Conservation (phyloP, 768 basidiomycete genomes). For the Lactarius indigo region DNA sequence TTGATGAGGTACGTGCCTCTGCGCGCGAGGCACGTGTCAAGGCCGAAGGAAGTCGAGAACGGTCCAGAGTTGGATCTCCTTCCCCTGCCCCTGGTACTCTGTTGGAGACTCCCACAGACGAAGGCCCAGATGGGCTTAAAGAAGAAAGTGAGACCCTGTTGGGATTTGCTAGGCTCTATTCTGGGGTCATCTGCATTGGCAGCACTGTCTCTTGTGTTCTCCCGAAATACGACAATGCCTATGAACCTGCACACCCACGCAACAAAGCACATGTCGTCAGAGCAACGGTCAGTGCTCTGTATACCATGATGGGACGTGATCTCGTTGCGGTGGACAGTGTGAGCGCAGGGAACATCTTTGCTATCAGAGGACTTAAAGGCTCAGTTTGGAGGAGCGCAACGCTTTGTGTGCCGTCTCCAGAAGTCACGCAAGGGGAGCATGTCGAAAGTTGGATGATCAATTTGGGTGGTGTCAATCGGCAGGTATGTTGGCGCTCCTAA, state of each 20-base stretch:
- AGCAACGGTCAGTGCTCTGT: conserved; percentile 70
- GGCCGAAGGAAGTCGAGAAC: conserved; percentile 17
- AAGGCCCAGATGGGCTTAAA: conserved; percentile 25
- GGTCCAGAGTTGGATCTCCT: conserved; percentile 11
- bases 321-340: conserved; percentile 81
- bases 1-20: conserved; percentile 75
- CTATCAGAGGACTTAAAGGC: conserved; percentile 84
- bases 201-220: conserved; percentile 67
- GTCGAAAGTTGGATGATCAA: conserved; percentile 65
- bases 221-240: conserved; percentile 75
- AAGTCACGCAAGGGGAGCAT: conserved; percentile 38
- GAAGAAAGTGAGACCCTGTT: conserved; percentile 64
- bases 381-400: conserved; percentile 91
- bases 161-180: conserved; percentile 93
- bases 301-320: conserved; percentile 98
- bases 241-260: conserved; percentile 59
- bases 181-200: conserved; percentile 72
- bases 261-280: conserved; percentile 64
- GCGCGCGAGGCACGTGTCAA: conserved; percentile 46
- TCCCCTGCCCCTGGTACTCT: conserved; percentile 19
- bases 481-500: conserved; percentile 40
- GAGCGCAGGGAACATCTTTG: conserved; percentile 91
- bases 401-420: conserved; percentile 63
- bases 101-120: conserved; percentile 25
- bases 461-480: conserved; percentile 65